These are phyloP conservation scores for Cryptomeria japonica DNA, from an alignment of 75 land plant species.

Conservation along the genomic window DNA sequence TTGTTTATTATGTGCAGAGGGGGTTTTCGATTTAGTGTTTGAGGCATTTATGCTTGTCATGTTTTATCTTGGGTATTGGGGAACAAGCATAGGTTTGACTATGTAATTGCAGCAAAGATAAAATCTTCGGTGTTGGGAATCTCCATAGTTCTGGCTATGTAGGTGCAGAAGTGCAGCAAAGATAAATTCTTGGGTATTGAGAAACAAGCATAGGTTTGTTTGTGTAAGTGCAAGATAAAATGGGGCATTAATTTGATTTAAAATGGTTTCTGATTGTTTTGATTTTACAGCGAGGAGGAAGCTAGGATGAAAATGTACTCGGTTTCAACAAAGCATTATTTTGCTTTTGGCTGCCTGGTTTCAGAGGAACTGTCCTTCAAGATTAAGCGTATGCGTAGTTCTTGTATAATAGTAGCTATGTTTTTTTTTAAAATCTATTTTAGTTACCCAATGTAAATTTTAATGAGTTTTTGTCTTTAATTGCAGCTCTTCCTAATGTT, in stretches of 20 bases:
- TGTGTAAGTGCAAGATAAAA: too few species aligned
- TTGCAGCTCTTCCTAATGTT: constrained; percentile 46
- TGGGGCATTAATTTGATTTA: too few species aligned
- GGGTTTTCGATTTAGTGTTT: background rate
- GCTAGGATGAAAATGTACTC: constrained; percentile 68
- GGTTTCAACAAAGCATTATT: constrained; percentile 62
- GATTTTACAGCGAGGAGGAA: constrained; percentile 55
- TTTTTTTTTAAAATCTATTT: background rate
- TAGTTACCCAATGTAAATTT: background rate
- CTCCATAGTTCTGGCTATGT: too few species aligned
- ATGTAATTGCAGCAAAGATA: too few species aligned
- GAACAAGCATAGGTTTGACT: too few species aligned
- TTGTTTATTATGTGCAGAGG: background rate
- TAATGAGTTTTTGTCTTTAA: background rate
- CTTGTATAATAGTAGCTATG: background rate
- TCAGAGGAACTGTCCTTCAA: constrained; percentile 56
- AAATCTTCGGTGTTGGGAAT: too few species aligned
- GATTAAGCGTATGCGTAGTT: constrained; percentile 38
- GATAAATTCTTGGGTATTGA: too few species aligned
- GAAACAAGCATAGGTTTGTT: too few species aligned
- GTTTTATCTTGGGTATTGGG: background rate
- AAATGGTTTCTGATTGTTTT: constrained; percentile 7
- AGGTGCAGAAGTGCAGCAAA: too few species aligned
- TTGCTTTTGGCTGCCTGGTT: constrained; percentile 59
- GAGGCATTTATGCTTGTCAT: background rate